Evolutionary conservation across 202 grass and related monocot species (phyloP).

Genomic region (Dendrocalamus latiflorus): DNA sequence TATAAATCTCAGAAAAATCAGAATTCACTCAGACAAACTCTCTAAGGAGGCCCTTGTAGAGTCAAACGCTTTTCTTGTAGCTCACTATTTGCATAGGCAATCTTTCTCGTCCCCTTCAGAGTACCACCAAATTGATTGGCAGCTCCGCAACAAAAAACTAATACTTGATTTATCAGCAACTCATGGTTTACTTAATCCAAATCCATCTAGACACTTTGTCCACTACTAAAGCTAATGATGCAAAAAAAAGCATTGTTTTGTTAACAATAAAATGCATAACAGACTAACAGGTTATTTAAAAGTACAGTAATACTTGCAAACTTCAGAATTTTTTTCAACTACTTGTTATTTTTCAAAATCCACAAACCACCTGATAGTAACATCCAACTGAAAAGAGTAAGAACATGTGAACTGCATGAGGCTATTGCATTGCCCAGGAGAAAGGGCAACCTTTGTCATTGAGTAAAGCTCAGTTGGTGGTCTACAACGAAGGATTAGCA

Average conservation of each 20-base stretch:
- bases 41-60: neutral
- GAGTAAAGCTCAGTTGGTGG: neutral
- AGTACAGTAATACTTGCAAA: neutral
- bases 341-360: slow-evolving; percentile 6
- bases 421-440: slow-evolving; percentile 15
- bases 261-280: neutral
- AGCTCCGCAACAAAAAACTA: neutral
- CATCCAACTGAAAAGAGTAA: slow-evolving; percentile 46
- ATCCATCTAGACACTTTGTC: neutral
- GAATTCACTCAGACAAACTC: neutral
- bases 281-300: neutral
- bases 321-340: neutral
- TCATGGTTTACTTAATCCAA: neutral
- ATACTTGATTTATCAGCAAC: neutral
- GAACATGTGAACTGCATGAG: slow-evolving; percentile 33
- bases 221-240: neutral
- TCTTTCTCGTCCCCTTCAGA: slow-evolving; percentile 2
- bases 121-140: neutral
- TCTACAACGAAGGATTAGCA: neutral
- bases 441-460: slow-evolving; percentile 11
- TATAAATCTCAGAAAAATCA: slow-evolving; percentile 21
- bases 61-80: slow-evolving; percentile 12
- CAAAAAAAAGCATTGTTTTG: neutral
- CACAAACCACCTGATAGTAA: slow-evolving; percentile 27
- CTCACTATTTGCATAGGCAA: neutral